Evolutionary conservation across 192 early-diverging fungal species (phyloP).

Genomic region (Umbelopsis isabellina): DNA sequence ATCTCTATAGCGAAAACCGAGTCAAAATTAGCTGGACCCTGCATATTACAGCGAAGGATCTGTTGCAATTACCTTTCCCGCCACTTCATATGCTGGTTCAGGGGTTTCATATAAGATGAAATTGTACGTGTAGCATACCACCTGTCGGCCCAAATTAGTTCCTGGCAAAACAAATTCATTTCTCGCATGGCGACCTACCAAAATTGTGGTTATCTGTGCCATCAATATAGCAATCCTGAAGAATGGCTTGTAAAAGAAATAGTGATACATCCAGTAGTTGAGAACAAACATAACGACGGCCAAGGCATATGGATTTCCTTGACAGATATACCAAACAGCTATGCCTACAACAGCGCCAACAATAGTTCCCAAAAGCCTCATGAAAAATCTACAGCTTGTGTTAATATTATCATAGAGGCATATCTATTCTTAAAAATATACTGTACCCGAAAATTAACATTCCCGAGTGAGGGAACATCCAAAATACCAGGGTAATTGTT

Average conservation of each 20-base stretch:
- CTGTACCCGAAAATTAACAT: conserved; percentile 35
- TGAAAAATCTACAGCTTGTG: conserved; percentile 11
- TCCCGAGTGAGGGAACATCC: conserved; percentile 34
- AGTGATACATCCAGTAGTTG: conserved; percentile 25
- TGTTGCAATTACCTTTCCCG: conserved; percentile 33
- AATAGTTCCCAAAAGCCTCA: conserved; percentile 33
- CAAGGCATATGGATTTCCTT: conserved; percentile 39
- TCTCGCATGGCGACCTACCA: conserved; percentile 11
- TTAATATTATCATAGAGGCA: too few species aligned
- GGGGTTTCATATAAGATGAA: neutral
- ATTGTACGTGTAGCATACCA: conserved; percentile 31
- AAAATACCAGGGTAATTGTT: conserved; percentile 32
- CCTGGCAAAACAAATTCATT: neutral
- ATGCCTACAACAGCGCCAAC: conserved; percentile 30
- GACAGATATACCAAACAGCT: conserved; percentile 34
- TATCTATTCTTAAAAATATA: neutral
- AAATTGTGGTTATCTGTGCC: conserved; percentile 27
- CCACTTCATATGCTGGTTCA: conserved; percentile 27
- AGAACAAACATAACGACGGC: conserved; percentile 34
- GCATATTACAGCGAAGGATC: neutral
- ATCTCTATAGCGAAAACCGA: conserved; percentile 23
- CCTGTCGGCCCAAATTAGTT: neutral
- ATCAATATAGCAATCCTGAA: conserved; percentile 25
- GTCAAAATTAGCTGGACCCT: neutral
- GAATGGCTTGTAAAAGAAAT: conserved; percentile 27